A percentile compares a stretch with the other conserved stretches of the same genome.
Conservation (phyloP, 2,329 filamentous ascomycete species). For the Malbranchea zuffiana region DNA sequence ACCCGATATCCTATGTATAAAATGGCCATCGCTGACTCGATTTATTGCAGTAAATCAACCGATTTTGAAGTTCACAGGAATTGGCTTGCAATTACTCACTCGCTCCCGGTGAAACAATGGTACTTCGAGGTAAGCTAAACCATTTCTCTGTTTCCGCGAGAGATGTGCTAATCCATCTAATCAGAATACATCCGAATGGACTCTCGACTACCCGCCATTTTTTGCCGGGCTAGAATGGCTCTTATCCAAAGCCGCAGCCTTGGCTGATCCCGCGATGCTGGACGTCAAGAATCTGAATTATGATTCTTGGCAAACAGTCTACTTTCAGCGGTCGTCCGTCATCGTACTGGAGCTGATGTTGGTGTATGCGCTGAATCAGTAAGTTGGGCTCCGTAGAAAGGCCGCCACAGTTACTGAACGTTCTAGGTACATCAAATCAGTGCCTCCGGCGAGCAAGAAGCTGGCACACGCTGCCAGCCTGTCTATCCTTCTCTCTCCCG, state of each 20-base stretch:
- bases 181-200: slow-evolving; percentile 94
- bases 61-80: slow-evolving; percentile 99
- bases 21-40: no score
- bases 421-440: slow-evolving; percentile 61
- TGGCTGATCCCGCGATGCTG: slow-evolving; percentile 72
- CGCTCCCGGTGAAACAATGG: slow-evolving; percentile 76
- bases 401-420: slow-evolving; percentile 6
- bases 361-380: slow-evolving; percentile 70
- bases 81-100: slow-evolving; percentile 94
- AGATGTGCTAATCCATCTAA: slow-evolving; percentile 1
- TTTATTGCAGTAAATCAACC: slow-evolving; percentile 69
- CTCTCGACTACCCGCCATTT: slow-evolving; percentile 95
- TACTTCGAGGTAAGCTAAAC: slow-evolving; percentile 63
- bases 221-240: slow-evolving; percentile 96
- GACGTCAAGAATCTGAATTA: slow-evolving; percentile 70
- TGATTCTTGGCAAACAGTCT: slow-evolving; percentile 85
- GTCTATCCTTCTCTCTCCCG: slow-evolving; percentile 82
- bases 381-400: slow-evolving; percentile 20
- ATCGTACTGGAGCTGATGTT: slow-evolving; percentile 75
- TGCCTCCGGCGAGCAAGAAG: slow-evolving; percentile 53
- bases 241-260: slow-evolving; percentile 67
- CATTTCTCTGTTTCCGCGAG: background rate
- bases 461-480: slow-evolving; percentile 77
- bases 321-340: slow-evolving; percentile 85
- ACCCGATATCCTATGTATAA: slow-evolving; percentile 10